Base-by-base conservation (phyloP, 2,329 filamentous ascomycete species). In the Orbilia brochopaga region DNA sequence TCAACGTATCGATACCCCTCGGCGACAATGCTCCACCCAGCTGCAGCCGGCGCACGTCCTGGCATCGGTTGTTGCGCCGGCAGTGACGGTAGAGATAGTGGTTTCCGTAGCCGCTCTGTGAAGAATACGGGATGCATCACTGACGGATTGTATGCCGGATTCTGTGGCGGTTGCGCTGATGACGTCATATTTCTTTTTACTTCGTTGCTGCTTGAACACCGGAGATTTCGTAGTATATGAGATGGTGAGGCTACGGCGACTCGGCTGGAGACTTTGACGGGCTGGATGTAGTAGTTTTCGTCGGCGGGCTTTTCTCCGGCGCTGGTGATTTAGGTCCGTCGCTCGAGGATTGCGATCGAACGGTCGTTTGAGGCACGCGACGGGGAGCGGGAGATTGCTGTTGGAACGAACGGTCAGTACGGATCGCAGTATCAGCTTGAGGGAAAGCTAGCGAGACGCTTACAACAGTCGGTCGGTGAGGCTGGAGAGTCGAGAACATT, bases 81-180 rank as follows among this genome's bases (percentile, higher is more conserved):
- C 30, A 72, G 19, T n/a, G 67, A 72, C 2, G 67, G 67, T 19
- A 72, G 21, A 1, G 56, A 24, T 11, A 86, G 84, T 1, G 84
- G 82, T 75, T 83, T 85, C 66, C 84, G 84, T 56, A 90, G 80
- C 57, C 83, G 83, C 30, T 85, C 81, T 0, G 88, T 89, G 80
- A 92, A 91, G 80, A 92, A 92, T 0, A 91, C 89, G 0, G 90
- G 90, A 75, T 92, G 90, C 24, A 85, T 81, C 42, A 82, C 82
- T 0, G 89, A 85, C 8, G 85, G 81, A 77, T 89, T 83, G 77
- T 83, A 84, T 3, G 76, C 73, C 19, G 59, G 65, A 62, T 78
- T 77, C 21, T 76, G 73, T 5, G 46, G 58, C 37, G 37, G 50
- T 24, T 46, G 42, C 6, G 37, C 21, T 15, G 27, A 11, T 70